These are phyloP conservation scores for Peniophora sp. DNA, from an alignment of 1,284 basidiomycete genomes.

Conservation along the genomic window DNA sequence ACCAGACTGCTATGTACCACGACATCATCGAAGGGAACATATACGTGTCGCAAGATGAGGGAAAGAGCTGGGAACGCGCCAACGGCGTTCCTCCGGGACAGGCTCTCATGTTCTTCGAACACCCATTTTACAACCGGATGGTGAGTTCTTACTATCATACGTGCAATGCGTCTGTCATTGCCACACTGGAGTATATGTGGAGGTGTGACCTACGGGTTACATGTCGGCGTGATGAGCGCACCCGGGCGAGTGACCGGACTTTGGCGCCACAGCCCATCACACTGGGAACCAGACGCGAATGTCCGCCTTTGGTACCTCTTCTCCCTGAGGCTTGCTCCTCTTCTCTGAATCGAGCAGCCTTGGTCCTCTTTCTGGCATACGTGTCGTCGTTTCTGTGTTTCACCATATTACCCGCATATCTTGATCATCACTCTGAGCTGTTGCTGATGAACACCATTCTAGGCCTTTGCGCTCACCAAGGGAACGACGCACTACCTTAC, in stretches of 20 bases:
- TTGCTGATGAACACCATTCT: not conserved
- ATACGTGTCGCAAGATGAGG: constrained; percentile 84
- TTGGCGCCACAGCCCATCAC: too few species aligned
- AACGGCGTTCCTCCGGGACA: constrained; percentile 55
- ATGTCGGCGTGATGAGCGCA: not conserved
- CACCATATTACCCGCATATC: not conserved
- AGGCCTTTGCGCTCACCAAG: constrained; percentile 82
- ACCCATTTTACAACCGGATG: constrained; percentile 77
- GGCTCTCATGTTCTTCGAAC: constrained; percentile 73
- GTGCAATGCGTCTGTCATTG: too few species aligned
- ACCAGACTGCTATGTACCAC: constrained; percentile 75
- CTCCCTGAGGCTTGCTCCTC: not conserved
- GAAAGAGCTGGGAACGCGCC: constrained; percentile 70
- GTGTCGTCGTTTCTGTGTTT: not conserved
- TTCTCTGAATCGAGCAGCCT: not conserved
- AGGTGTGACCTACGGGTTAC: not conserved
- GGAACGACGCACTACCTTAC: constrained; percentile 76
- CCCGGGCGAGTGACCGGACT: not conserved
- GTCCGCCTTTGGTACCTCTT: too few species aligned
- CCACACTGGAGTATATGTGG: constrained; percentile 13
- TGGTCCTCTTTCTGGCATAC: not conserved
- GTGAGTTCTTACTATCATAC: constrained; percentile 49
- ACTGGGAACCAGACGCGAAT: too few species aligned
- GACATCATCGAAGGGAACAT: constrained; percentile 66
- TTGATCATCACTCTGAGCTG: not conserved